A percentile compares a stretch with the other conserved stretches of the same genome.
phyloP scores from a whole-genome alignment of 2,329 filamentous ascomycete genomes.

The Neofusicoccum ribis region DNA sequence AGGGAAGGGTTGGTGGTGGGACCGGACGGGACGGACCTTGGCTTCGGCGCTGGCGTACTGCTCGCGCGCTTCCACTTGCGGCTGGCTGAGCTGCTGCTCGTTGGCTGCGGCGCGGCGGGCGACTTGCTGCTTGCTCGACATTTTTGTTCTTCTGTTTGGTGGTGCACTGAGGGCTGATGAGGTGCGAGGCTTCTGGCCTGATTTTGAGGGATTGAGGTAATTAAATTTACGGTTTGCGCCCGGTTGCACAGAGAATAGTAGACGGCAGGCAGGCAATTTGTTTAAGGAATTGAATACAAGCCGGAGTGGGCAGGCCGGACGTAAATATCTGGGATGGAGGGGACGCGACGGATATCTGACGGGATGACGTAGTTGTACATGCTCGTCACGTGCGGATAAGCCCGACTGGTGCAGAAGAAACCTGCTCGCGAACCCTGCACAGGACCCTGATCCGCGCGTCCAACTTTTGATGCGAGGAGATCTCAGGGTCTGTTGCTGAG shows the following conservation, averaged over 20 bases:
- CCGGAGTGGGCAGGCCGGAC: neutral
- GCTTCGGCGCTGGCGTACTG: slow-evolving; percentile 34
- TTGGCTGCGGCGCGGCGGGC: neutral
- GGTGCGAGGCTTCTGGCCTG: no score
- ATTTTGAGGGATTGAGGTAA: neutral
- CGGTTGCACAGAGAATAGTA: neutral
- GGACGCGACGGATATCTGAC: neutral
- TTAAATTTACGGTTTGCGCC: no score
- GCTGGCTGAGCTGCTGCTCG: neutral
- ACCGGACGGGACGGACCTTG: slow-evolving; percentile 24
- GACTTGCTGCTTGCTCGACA: slow-evolving; percentile 8
- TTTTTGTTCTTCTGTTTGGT: neutral
- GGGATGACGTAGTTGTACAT: slow-evolving; percentile 8
- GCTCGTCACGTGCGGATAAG: neutral
- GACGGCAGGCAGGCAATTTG: neutral
- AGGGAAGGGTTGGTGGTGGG: neutral
- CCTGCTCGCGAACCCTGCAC: slow-evolving; percentile 8
- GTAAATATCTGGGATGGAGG: neutral
- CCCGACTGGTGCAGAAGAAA: neutral
- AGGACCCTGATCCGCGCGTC: neutral
- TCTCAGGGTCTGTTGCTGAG: no score
- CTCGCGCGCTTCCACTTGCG: slow-evolving; percentile 29
- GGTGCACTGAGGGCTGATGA: neutral
- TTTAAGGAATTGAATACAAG: neutral
- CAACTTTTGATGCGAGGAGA: no score